phyloP scores from a whole-genome alignment of 1,139 yeast species.

The Saccharomycopsis hybrid region DNA sequence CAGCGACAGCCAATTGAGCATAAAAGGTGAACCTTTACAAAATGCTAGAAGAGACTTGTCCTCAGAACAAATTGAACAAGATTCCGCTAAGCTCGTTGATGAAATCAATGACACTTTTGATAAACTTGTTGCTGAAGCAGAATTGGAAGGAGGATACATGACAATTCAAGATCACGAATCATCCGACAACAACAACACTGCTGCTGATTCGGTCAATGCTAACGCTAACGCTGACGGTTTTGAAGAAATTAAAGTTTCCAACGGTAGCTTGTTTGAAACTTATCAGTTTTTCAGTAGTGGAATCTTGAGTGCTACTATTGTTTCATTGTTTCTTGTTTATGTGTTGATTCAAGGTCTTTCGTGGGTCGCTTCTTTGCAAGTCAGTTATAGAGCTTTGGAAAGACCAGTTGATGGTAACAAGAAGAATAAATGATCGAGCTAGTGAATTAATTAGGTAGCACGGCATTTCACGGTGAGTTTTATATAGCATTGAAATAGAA shows the following conservation, averaged over 20 bases:
- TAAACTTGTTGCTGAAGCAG: constrained; percentile 18
- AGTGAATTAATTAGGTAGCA: no score
- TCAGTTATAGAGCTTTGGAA: constrained; percentile 68
- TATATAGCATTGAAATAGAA: no score
- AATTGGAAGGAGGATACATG: constrained; percentile 15
- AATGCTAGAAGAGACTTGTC: constrained; percentile 1
- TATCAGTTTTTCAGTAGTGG: constrained; percentile 56
- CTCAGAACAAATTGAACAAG: constrained; percentile 10
- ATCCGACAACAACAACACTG: background rate
- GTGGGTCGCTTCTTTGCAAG: constrained; percentile 58
- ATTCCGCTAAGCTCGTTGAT: constrained; percentile 9
- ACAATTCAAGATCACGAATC: constrained; percentile 3
- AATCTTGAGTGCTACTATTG: constrained; percentile 60
- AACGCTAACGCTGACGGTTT: background rate
- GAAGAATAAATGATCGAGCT: constrained; percentile 39
- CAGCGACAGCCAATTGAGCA: no score
- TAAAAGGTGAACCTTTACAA: no score
- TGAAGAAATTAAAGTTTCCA: constrained; percentile 19
- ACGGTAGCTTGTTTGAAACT: constrained; percentile 38
- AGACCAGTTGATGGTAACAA: constrained; percentile 51
- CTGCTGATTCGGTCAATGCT: background rate
- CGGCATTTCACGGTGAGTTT: no score
- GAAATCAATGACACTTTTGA: constrained; percentile 15
- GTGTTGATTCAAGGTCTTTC: constrained; percentile 49
- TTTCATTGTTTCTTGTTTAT: constrained; percentile 45